Evolutionary conservation across 2,329 filamentous ascomycete genomes (phyloP).

Genomic region (Hymenoscyphus linearis): DNA sequence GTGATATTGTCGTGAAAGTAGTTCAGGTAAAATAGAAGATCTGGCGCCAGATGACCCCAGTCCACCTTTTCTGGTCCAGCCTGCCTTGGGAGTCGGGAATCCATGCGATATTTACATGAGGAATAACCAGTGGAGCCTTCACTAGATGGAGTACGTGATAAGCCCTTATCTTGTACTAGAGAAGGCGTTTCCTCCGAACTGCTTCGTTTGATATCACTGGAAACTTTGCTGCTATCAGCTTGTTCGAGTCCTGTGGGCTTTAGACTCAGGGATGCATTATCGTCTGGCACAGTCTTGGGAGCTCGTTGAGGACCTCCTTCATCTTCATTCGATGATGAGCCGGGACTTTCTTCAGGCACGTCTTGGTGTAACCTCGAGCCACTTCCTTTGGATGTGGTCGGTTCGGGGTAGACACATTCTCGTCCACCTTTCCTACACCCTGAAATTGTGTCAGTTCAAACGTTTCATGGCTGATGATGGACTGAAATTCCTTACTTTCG

Average conservation of each 20-base stretch:
- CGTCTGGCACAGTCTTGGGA: conserved; percentile 51
- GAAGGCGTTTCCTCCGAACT: conserved; percentile 53
- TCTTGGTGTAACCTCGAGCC: conserved; percentile 13
- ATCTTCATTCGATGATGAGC: conserved; percentile 48
- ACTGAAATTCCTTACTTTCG: conserved; percentile 52
- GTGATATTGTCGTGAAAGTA: conserved; percentile 77
- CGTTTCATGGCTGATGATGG: conserved; percentile 10
- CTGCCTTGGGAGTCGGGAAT: conserved; percentile 13
- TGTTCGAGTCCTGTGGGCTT: conserved; percentile 30
- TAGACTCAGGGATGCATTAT: conserved; percentile 39
- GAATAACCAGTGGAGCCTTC: conserved; percentile 31
- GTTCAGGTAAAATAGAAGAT: conserved; percentile 71
- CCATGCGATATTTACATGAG: conserved; percentile 15
- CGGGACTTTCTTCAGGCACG: conserved; percentile 35
- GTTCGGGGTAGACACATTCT: conserved; percentile 85
- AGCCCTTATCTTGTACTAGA: conserved; percentile 44
- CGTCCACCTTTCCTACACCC: conserved; percentile 89
- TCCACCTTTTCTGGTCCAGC: conserved; percentile 33
- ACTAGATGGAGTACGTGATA: conserved; percentile 48
- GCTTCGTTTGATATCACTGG: conserved; percentile 36
- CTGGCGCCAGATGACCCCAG: conserved; percentile 56
- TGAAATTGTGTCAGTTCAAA: conserved; percentile 31
- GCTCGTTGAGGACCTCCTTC: conserved; percentile 41
- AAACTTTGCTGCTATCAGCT: conserved; percentile 37
- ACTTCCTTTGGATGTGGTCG: conserved; percentile 37